Conservation (phyloP, 139 green algal species). For the Asterochloris erici region DNA sequence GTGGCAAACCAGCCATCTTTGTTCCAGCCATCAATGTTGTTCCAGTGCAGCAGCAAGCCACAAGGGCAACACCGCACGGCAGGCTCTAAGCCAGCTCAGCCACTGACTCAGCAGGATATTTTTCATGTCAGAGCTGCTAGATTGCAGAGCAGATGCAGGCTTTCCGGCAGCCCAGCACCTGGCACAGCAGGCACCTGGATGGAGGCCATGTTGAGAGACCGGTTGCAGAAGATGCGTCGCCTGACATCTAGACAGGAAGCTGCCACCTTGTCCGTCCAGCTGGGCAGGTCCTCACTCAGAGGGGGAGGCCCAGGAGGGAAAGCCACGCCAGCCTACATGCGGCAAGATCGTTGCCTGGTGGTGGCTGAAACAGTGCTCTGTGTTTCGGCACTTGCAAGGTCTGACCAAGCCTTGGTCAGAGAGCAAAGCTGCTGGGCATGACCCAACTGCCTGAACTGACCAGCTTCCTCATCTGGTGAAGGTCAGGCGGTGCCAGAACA, state of each 20-base stretch:
- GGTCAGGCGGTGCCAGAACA: no score
- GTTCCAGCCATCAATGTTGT: no score
- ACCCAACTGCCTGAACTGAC: no score
- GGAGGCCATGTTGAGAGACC: slow-evolving; percentile 90
- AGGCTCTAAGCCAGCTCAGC: not conserved
- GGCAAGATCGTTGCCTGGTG: no score
- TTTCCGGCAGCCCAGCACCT: not conserved
- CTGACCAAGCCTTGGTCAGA: no score
- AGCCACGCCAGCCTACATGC: not conserved
- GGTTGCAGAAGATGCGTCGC: slow-evolving; percentile 92
- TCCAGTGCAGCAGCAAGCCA: not conserved
- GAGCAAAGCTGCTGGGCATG: no score
- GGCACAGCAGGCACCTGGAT: slow-evolving; percentile 47
- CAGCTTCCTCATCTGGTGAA: no score
- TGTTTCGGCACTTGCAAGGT: no score
- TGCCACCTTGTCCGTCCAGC: slow-evolving; percentile 36
- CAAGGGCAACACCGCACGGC: not conserved
- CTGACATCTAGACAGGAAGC: slow-evolving; percentile 36
- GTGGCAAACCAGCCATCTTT: no score
- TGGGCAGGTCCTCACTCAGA: slow-evolving; percentile 22
- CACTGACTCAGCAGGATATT: not conserved
- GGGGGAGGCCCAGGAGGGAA: slow-evolving; percentile 33
- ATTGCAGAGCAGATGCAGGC: not conserved
- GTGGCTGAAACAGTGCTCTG: no score
- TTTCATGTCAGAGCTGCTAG: not conserved